Evolutionary conservation across 2,329 filamentous ascomycete species (phyloP).

Genomic region (Pseudogymnoascus sp.): DNA sequence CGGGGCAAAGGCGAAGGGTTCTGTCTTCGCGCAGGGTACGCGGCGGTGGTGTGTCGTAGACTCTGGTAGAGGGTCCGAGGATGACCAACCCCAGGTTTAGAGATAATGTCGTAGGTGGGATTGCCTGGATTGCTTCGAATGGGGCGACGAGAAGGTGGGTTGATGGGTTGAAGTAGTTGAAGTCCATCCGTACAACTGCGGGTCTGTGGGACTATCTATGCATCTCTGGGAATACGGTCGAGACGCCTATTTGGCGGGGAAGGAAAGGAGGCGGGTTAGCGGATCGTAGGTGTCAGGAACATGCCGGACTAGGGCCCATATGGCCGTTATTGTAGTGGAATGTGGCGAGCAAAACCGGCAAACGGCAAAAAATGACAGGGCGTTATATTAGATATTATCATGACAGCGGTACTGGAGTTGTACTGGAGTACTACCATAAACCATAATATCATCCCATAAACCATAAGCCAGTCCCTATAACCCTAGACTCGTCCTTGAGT

Average conservation of each 20-base stretch:
- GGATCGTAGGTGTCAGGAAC: neutral
- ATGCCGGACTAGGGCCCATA: neutral
- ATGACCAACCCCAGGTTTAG: neutral
- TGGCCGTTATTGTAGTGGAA: neutral
- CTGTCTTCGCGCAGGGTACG: neutral
- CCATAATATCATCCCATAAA: neutral
- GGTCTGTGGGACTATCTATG: neutral
- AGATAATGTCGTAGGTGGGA: neutral
- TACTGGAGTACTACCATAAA: neutral
- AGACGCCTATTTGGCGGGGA: slow-evolving; percentile 6
- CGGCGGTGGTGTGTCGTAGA: neutral
- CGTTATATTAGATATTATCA: neutral
- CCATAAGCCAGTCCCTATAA: neutral
- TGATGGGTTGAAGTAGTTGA: neutral
- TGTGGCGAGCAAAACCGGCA: neutral
- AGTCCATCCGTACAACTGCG: neutral
- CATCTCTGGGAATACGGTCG: neutral
- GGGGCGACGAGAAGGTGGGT: neutral
- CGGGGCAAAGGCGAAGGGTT: neutral
- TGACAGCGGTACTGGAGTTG: neutral
- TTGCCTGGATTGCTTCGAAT: neutral
- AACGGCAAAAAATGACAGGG: neutral
- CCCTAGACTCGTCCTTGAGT: neutral
- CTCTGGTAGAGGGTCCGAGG: neutral
- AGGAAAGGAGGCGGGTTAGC: neutral